phyloP scores from a whole-genome alignment of 164 flowering plant species.

The Paratinospora sagittata region DNA sequence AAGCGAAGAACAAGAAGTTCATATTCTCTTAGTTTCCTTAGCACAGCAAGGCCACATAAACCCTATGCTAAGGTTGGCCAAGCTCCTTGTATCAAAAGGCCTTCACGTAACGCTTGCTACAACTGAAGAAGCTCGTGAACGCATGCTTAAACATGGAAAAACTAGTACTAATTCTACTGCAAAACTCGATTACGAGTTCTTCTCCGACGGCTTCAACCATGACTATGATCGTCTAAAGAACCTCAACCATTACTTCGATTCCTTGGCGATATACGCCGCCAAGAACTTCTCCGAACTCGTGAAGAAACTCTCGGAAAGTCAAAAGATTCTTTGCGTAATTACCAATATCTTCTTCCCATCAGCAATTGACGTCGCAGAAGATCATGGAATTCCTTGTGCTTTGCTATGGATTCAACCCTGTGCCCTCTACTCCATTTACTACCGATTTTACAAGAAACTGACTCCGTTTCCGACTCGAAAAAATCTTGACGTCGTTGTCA shows the following conservation, averaged over 20 bases:
- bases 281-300: slow-evolving; percentile 20
- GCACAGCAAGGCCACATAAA: slow-evolving; percentile 63
- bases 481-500: slow-evolving; percentile 32
- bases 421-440: slow-evolving; percentile 57
- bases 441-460: slow-evolving; percentile 34
- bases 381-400: slow-evolving; percentile 44
- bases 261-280: slow-evolving; percentile 12
- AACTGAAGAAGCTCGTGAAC: slow-evolving; percentile 21
- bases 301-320: slow-evolving; percentile 21
- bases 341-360: slow-evolving; percentile 75
- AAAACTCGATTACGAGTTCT: slow-evolving; percentile 50
- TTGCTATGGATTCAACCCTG: slow-evolving; percentile 78
- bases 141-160: neutral
- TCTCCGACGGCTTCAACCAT: slow-evolving; percentile 40
- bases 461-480: slow-evolving; percentile 42
- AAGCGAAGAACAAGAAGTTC: slow-evolving; percentile 12
- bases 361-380: slow-evolving; percentile 62
- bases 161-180: slow-evolving; percentile 16
- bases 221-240: slow-evolving; percentile 7
- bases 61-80: slow-evolving; percentile 57
- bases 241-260: slow-evolving; percentile 30
- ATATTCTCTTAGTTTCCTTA: slow-evolving; percentile 48
- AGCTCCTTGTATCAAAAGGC: slow-evolving; percentile 48
- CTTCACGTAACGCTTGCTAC: slow-evolving; percentile 51
- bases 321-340: slow-evolving; percentile 57